phyloP scores from a whole-genome alignment of 768 basidiomycete genomes.

The Tulasnella sp. region DNA sequence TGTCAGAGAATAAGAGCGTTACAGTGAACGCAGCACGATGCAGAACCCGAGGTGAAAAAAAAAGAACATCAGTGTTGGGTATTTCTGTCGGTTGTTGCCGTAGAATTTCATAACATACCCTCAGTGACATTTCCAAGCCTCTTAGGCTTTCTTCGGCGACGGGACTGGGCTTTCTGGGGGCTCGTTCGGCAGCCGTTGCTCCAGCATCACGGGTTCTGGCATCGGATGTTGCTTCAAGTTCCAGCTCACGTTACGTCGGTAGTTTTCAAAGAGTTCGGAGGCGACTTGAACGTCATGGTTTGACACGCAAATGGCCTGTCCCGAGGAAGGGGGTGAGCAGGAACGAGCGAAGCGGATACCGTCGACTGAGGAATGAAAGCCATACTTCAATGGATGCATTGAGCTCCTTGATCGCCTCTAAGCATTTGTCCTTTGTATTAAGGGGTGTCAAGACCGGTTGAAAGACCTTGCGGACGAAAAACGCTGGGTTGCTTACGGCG shows the following conservation, averaged over 20 bases:
- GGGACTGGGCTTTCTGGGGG: neutral
- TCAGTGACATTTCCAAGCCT: neutral
- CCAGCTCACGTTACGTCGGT: constrained; percentile 87
- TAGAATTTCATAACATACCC: neutral
- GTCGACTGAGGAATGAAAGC: neutral
- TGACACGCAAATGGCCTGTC: constrained; percentile 59
- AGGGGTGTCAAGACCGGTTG: neutral
- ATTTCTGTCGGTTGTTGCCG: no score
- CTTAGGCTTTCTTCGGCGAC: neutral
- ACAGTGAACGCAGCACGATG: neutral
- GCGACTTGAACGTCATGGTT: constrained; percentile 72
- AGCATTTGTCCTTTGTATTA: constrained; percentile 72
- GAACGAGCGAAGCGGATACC: neutral
- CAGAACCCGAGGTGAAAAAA: neutral
- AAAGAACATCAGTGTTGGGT: neutral
- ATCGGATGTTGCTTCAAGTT: constrained; percentile 58
- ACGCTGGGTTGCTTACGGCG: constrained; percentile 45
- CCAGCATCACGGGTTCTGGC: constrained; percentile 15
- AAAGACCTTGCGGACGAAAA: neutral
- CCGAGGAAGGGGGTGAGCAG: neutral
- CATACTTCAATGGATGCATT: constrained; percentile 78
- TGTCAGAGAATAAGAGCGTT: neutral
- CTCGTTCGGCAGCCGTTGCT: neutral
- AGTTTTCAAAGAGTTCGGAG: constrained; percentile 76
- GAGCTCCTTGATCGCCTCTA: constrained; percentile 80